Evolutionary conservation across 2,329 filamentous ascomycete species (phyloP), one percentile per base, ranked within the genome.

Genomic region (Hypoxylon sp.): DNA sequence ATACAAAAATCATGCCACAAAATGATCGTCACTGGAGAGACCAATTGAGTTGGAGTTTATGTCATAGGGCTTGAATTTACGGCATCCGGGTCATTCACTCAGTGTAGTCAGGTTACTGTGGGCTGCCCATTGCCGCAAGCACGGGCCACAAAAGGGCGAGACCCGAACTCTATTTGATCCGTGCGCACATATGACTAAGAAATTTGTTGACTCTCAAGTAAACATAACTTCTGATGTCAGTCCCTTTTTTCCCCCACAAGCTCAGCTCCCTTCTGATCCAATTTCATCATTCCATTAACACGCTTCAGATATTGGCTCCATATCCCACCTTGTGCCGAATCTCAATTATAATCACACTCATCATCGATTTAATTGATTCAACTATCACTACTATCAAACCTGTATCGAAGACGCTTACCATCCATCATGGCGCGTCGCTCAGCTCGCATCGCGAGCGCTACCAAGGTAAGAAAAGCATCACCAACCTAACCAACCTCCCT

Each of bases 401-500:
- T n/a, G 7, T 34, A 25, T 7, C 50, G 41, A 55, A 46, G 32
- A 40, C 43, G 23, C 44, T n/a, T 45, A 44, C 20, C 49, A 51
- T 12, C 43, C 49, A 67, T 23, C 43, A 73, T 72, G 70, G 63
- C 69, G 54, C 73, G 74, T 64, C 74, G 74, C 46, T 76, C 74
- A 43, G 72, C 73, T 65, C 74, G 74, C 59, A 62, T 76, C 56
- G 74, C 74, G 50, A 74, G 72, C 59, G 58, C 65, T 50, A 63
- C 67, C 34, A 70, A 71, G 70, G 73, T 74, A 63, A 60, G 69
- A 60, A 52, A 42, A 52, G n/a, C n/a, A n/a, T n/a, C 52, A 56
- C 12, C 17, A 19, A 31, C n/a, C 21, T 27, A 36, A 23, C 31
- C 12, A 7, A 15, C 29, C 30, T 29, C 19, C 13, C 23, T 34